Base-by-base conservation (phyloP, 2,329 filamentous ascomycete genomes). In the Trichophyton verrucosum region DNA sequence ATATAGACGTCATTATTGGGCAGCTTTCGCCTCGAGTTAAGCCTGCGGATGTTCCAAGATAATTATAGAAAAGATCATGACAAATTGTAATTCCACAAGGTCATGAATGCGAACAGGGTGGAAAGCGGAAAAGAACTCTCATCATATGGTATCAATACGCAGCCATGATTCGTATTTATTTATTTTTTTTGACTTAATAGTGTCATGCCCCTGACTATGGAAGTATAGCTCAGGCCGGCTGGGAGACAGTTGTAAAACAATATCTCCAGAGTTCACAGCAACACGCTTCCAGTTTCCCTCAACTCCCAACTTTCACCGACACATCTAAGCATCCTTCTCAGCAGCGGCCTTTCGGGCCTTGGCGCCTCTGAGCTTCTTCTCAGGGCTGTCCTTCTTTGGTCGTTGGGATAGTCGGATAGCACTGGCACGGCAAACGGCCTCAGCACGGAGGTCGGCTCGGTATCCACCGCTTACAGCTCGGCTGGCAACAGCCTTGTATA, bases 401-500 rank as follows among this genome's bases (percentile, higher is more conserved):
- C 82, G 82, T 84, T 95, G 88, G 70, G 87, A 85, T 72, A 82
- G 81, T 77, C 86, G 88, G 81, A 96, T 83, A 72, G 91, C 90
- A 72, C 86, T 91, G 74, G 88, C 90, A 73, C 94, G 89, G 77
- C 90, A 81, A 72, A 97, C 86, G 70, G 92, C 91, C 71, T 81
- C 81, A 72, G 83, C 78, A 69, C 87, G 87, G 77, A 91, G 82
- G 75, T 92, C 88, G 71, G 82, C 72, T 70, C 88, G 89, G 87
- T 97, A 99, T 74, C 86, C 84, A 75, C 83, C 82, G 85, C 90
- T 91, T 76, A 90, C 87, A 70, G 86, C 85, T 75, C 82, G 81
- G 81, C 84, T 87, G 79, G 91, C 91, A 75, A 97, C 85, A 71
- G 83, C 82, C 81, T 88, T 89, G 86, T 91, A 97, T 80, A 88